Conservation (phyloP, 2,329 filamentous ascomycete genomes). For the Ophiostoma perfectum region DNA sequence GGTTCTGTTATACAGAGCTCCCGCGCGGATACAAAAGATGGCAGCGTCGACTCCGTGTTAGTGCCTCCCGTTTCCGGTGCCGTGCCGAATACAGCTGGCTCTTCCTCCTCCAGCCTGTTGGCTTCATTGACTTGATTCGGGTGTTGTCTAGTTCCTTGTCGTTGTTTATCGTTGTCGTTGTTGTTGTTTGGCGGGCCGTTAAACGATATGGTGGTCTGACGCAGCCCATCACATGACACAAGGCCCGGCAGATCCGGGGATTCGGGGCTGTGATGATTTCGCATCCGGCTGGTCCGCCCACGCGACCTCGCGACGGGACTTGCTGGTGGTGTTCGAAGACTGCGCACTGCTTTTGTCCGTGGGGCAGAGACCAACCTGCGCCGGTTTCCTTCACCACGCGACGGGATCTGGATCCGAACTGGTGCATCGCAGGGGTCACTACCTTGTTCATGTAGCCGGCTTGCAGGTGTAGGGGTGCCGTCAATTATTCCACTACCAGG, state of each 20-base stretch:
- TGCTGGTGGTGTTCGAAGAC: constrained; percentile 23
- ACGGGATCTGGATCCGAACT: neutral
- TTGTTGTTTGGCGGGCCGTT: neutral
- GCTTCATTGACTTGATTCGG: neutral
- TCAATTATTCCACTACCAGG: neutral
- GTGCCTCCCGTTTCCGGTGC: neutral
- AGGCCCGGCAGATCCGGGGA: constrained; percentile 12
- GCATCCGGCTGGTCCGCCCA: neutral
- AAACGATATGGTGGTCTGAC: constrained; percentile 24
- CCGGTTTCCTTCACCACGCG: neutral
- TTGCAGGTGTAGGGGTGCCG: neutral
- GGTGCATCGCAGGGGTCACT: neutral
- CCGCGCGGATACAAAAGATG: constrained; percentile 7
- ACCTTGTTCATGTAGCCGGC: neutral
- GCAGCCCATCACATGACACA: constrained; percentile 16
- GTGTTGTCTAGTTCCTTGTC: neutral
- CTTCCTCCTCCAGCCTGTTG: neutral
- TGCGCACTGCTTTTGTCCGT: neutral
- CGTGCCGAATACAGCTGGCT: neutral
- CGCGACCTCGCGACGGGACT: neutral
- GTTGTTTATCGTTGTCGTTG: neutral
- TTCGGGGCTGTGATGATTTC: neutral
- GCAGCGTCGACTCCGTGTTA: neutral
- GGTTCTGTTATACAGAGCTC: neutral
- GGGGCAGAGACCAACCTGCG: neutral